phyloP scores from a whole-genome alignment of 495 filamentous ascomycete genomes.

The Aspergillus avenaceus region DNA sequence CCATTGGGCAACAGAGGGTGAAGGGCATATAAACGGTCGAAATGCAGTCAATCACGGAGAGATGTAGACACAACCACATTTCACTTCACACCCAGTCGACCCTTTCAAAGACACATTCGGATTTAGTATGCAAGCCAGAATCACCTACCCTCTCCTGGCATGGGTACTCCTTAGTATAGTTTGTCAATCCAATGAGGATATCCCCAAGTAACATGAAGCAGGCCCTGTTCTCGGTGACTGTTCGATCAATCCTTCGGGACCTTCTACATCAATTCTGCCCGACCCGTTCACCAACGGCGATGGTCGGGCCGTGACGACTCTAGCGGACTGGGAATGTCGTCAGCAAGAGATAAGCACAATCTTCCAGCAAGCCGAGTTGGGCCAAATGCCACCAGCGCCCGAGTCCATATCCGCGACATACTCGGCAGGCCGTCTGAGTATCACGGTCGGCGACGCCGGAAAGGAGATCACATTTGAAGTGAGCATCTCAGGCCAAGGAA shows the following conservation, averaged over 20 bases:
- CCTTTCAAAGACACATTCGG: too few species aligned
- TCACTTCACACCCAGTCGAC: too few species aligned
- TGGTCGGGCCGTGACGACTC: not conserved
- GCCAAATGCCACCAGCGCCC: not conserved
- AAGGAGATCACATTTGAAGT: constrained; percentile 4
- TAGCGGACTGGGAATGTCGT: constrained; percentile 5
- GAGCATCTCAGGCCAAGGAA: not conserved
- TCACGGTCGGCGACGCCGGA: not conserved
- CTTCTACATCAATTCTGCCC: not conserved
- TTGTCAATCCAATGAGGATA: too few species aligned
- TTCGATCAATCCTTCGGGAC: not conserved
- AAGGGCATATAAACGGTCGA: too few species aligned
- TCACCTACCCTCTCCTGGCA: too few species aligned
- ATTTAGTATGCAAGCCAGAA: too few species aligned
- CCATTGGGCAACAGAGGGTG: too few species aligned
- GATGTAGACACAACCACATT: too few species aligned
- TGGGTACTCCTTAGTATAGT: too few species aligned
- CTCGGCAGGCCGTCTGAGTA: not conserved
- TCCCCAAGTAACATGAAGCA: too few species aligned
- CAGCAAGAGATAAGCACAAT: constrained; percentile 1
- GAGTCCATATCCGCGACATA: not conserved
- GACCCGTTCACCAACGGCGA: not conserved
- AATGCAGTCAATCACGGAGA: too few species aligned
- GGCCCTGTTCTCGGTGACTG: too few species aligned
- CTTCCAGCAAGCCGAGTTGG: constrained; percentile 6